Base-by-base conservation (phyloP, 2,329 filamentous ascomycete species). In the Fusarium nelsonii region DNA sequence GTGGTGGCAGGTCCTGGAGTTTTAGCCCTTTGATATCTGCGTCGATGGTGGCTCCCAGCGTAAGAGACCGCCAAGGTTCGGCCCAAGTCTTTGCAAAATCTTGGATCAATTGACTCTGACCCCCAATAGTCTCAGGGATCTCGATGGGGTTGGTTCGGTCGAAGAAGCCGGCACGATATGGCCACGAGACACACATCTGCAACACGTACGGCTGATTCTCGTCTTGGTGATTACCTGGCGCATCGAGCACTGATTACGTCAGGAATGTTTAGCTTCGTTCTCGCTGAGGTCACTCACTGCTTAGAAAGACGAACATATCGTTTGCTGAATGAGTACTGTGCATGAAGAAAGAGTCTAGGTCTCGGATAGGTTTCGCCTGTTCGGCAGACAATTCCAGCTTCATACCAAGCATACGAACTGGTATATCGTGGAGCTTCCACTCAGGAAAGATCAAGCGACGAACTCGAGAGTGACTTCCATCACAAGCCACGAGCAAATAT, bases 131-230 rank as follows among this genome's bases (percentile, higher is more conserved):
- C 1, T 71, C 65, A 0, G 86, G 86, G 0, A 85, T 76, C 0
- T 79, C 74, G 4, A 82, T 79, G 0, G 77, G 72, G 16, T 73
- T 66, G 0, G 72, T 40, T 7, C 76, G 69, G 2, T 65, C 69
- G 28, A 80, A 66, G 57, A 80, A 82, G 1, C 78, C 81, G 4
- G 72, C 41, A 2, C 77, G 75, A 45, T 79, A 75, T 4, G 84
- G 81, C 85, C 86, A 89, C 1, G 85, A 86, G 15, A 85, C 69
- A 34, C 85, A 81, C 14, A 88, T 77, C 71, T 87, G 85, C 61
- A 80, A 81, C 14, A 77, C 78, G 63, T 84, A 85, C 3, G 75
- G 75, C 40, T 80, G 78, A 0, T 57, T 65, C 15, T 57, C 73
- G 4, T 75, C 69, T 6, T 75, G 59, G 8, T 77, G 76, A 57